Conservation (phyloP, 139 green algal genomes). For the Picochlorum sp. region DNA sequence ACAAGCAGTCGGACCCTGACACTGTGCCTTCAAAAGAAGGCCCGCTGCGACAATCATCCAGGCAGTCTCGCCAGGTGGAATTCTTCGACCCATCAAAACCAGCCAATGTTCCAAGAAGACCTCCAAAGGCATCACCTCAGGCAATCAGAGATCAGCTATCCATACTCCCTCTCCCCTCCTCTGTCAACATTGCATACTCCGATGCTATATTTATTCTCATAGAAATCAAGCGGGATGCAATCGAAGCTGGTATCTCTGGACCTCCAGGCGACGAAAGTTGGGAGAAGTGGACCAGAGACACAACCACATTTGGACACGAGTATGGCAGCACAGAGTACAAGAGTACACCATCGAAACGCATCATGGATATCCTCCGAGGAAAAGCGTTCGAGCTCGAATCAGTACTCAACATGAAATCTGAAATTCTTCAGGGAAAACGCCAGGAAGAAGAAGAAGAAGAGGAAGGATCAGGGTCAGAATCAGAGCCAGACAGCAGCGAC, state of each 20-base stretch:
- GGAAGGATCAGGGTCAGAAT: neutral
- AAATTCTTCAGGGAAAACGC: neutral
- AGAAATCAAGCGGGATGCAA: neutral
- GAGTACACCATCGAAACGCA: neutral
- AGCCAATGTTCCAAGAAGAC: neutral
- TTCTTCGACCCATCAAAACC: conserved; percentile 1
- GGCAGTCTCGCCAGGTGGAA: neutral
- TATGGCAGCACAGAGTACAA: neutral
- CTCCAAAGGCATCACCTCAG: neutral
- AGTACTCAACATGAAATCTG: neutral
- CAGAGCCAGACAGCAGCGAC: neutral
- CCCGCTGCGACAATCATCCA: neutral
- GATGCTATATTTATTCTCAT: neutral
- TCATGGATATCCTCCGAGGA: neutral
- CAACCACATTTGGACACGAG: neutral
- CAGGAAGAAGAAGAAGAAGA: neutral
- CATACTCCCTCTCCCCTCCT: neutral
- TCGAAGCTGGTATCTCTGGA: neutral
- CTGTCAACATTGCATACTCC: neutral
- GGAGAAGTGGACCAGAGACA: neutral
- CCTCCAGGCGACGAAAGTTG: neutral
- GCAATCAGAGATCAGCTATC: neutral
- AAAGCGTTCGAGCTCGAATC: neutral
- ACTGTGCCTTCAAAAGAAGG: neutral
- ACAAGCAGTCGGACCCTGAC: neutral